Base-by-base conservation (phyloP, 2,329 filamentous ascomycete species). In the Rhynchosporium agropyri region DNA sequence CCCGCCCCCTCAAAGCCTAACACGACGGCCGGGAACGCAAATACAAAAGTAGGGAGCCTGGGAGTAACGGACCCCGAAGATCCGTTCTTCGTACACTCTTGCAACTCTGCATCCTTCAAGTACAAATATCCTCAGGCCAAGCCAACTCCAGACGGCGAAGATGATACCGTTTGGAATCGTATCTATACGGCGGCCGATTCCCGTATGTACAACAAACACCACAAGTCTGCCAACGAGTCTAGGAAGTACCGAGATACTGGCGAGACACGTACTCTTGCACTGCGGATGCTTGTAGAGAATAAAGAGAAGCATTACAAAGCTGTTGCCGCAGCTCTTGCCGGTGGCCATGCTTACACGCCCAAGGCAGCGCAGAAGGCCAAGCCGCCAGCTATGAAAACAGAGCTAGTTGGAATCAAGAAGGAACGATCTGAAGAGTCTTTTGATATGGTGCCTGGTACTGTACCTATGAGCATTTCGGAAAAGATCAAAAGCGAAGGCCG, bases 61-160 rank as follows among this genome's bases (percentile, higher is more conserved):
- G 58, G 58, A 12, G 57, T 64, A 8, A 61, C 58, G 4, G 40
- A 64, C 29, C 46, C 62, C 33, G 57, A 61, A 26, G 40, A 64
- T 29, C 61, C 60, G 0, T 60, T 63, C 43, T 60, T 60, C 10
- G 60, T 64, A 3, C 40, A 62, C 15, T 63, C 63, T 28, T 66
- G 65, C 55, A 73, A 71, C 40, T 67, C 55, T 8, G 51, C 65
- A n/a, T 64, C 64, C 12, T 73, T 72, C 55, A 73, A 71, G 56
- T 75, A 72, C 66, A 73, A 75, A 57, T 74, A 75, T 55, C 68
- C 69, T 4, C 65, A 75, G 53, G 72, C 73, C 3, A 60, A 59
- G 10, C 73, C 73, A 8, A 72, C 70, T 28, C 73, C 73, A 4
- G 62, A 62, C 20, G 72, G 69, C n/a, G 68, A 73, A 36, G 68